Base-by-base conservation (phyloP, 73 alveolate species). In the Loxodes magnus region DNA sequence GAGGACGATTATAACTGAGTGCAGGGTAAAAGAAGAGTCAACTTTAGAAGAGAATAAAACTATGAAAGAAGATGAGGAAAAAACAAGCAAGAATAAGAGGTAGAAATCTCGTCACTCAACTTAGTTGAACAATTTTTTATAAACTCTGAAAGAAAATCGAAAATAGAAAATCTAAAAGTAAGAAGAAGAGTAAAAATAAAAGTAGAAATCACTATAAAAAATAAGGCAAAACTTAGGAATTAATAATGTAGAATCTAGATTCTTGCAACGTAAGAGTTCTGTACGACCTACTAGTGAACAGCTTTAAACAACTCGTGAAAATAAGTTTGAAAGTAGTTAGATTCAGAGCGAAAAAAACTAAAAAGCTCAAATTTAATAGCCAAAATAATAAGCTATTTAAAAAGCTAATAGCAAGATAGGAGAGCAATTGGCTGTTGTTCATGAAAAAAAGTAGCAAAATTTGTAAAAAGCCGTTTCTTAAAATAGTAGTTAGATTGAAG, bases 41-140 rank as follows among this genome's bases (percentile, higher is more conserved):
- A n/a, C n/a, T n/a, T n/a, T n/a, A n/a, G n/a, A n/a, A n/a, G n/a
- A n/a, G n/a, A n/a, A n/a, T n/a, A n/a, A n/a, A n/a, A n/a, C n/a
- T n/a, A n/a, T n/a, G n/a, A n/a, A n/a, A n/a, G n/a, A n/a, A n/a
- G n/a, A n/a, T n/a, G n/a, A n/a, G n/a, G n/a, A n/a, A n/a, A n/a
- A n/a, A n/a, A n/a, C n/a, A n/a, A n/a, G n/a, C n/a, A n/a, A n/a
- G n/a, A n/a, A n/a, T n/a, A n/a, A n/a, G n/a, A n/a, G n/a, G n/a
- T n/a, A n/a, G n/a, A n/a, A n/a, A n/a, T n/a, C n/a, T n/a, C n/a
- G n/a, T n/a, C n/a, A n/a, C n/a, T n/a, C n/a, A n/a, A n/a, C n/a
- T n/a, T n/a, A n/a, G n/a, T n/a, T n/a, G n/a, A n/a, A 58, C 2
- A 63, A 73, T 0, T 69, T 77, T 51, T 49, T 77, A 4, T 62